Evolutionary conservation across 1,284 basidiomycete species (phyloP).

Genomic region (Volvariella surrecta): DNA sequence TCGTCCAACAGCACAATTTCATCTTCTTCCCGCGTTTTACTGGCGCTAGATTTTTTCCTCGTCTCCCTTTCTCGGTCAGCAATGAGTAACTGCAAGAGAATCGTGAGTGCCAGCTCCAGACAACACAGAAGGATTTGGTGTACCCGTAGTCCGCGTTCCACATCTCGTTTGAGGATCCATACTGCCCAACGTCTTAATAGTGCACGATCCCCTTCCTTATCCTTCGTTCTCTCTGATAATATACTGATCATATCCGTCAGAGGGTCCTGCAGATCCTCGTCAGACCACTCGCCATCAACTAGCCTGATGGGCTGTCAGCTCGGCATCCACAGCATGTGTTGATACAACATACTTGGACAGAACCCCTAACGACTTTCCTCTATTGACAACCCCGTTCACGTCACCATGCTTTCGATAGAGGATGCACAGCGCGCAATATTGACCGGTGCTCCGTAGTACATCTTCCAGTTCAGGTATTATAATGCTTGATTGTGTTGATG

Average conservation of each 20-base stretch:
- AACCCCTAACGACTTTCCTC: background rate
- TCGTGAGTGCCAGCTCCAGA: background rate
- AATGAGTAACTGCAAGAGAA: constrained; percentile 29
- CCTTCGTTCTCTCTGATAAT: constrained; percentile 42
- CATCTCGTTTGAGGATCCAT: constrained; percentile 71
- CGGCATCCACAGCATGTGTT: constrained; percentile 1
- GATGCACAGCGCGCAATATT: constrained; percentile 58
- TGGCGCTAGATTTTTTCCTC: constrained; percentile 31
- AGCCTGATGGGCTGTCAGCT: constrained; percentile 38
- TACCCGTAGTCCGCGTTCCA: constrained; percentile 68
- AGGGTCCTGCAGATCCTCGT: constrained; percentile 62
- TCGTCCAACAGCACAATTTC: constrained; percentile 49
- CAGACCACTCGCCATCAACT: constrained; percentile 59
- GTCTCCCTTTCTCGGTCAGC: constrained; percentile 26
- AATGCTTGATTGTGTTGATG: constrained; percentile 47
- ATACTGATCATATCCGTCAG: constrained; percentile 59
- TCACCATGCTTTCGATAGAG: constrained; percentile 54
- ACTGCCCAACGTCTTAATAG: constrained; percentile 69
- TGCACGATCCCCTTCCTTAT: constrained; percentile 33
- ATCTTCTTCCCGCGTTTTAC: constrained; percentile 52
- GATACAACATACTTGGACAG: constrained; percentile 35
- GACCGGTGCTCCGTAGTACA: constrained; percentile 40
- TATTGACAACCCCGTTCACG: background rate
- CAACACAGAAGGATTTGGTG: constrained; percentile 10
- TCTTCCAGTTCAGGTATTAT: constrained; percentile 60